Conservation (phyloP, 345 rosid genomes). For the Rubroshorea leprosula region DNA sequence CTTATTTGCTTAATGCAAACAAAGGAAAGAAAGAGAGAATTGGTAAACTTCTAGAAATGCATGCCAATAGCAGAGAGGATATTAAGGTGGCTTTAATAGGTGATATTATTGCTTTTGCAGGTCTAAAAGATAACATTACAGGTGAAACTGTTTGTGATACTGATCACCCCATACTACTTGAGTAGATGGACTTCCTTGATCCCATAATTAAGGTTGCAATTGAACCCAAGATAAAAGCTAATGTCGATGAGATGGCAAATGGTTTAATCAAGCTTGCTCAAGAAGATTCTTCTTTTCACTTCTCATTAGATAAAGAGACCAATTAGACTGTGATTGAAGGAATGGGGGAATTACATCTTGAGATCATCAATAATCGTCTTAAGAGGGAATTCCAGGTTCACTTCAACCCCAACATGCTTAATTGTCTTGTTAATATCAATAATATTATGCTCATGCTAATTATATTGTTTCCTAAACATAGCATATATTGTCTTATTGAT, state of each 20-base stretch:
- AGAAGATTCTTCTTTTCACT: conserved; percentile 98
- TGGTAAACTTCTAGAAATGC: conserved; percentile 96
- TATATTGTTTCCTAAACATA: too few relatives aligned
- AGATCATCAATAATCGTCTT: conserved; percentile 88
- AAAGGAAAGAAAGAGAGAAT: conserved; percentile 97
- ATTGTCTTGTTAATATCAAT: too few relatives aligned
- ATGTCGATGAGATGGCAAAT: conserved; percentile 77
- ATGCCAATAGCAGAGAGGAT: conserved; percentile 95
- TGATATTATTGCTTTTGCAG: conserved; percentile 88
- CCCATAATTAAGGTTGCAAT: conserved; percentile 97
- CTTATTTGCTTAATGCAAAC: conserved; percentile 85
- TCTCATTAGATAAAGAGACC: conserved; percentile 88
- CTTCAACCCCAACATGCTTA: conserved; percentile 1
- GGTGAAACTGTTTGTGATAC: conserved; percentile 85
- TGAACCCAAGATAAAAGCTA: conserved; percentile 98
- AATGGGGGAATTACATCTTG: conserved; percentile 99
- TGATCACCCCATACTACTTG: conserved; percentile 72
- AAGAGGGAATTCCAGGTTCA: conserved; percentile 89
- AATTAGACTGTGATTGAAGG: conserved; percentile 98
- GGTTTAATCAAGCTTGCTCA: conserved; percentile 95
- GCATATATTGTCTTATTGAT: too few relatives aligned
- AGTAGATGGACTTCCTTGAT: conserved; percentile 97
- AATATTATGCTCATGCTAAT: too few relatives aligned
- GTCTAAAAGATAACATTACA: conserved; percentile 82
- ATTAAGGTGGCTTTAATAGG: conserved; percentile 80